Evolutionary conservation across 139 green algal species (phyloP), one percentile per base, ranked within the genome.

Genomic region (Coelastrella sp.): DNA sequence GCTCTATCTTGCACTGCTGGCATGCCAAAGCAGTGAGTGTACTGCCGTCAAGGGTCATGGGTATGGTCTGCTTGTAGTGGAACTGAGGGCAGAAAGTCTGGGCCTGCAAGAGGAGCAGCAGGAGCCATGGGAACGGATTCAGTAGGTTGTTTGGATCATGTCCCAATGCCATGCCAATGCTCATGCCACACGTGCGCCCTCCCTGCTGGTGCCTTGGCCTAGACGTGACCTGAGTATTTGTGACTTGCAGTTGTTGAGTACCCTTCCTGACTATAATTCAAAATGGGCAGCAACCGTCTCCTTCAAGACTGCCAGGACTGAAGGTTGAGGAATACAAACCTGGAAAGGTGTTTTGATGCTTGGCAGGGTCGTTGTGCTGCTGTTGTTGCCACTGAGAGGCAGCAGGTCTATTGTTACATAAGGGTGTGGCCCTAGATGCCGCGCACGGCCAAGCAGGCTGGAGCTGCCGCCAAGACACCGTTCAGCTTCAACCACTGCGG

Each of bases 61-160:
- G 49, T 56, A 95, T 27, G 58, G 89, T n/a, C 20, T 86, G 80
- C 63, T 90, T 49, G 78, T 89, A 88, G 61, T 92, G 74, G 65
- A 91, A 96, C 76, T 93, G 68, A 56, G 94, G 94, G 90, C 92
- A 95, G 92, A 95, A 96, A 35, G 92, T 93, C 65, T 96, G 94
- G 5, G 94, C 91, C 92, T 94, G 92, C n/a, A 56, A 19, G 73
- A 22, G 79, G 17, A 22, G 22, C 25, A 73, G 78, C 75, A 78
- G 70, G 22, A 58, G 75, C 75, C 1, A 59, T 49, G 35, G 35
- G 35, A 49, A 3, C 35, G 35, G 35, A 49, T 49, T 49, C 35
- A 49, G 35, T 49, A 49, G 3, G 35, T 5, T 49, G 35, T 49
- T 49, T 49, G 35, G 35, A 49, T 49, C 3, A 49, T 49, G 3